phyloP scores from a whole-genome alignment of 345 rosid species.

The Murraya koenigii region DNA sequence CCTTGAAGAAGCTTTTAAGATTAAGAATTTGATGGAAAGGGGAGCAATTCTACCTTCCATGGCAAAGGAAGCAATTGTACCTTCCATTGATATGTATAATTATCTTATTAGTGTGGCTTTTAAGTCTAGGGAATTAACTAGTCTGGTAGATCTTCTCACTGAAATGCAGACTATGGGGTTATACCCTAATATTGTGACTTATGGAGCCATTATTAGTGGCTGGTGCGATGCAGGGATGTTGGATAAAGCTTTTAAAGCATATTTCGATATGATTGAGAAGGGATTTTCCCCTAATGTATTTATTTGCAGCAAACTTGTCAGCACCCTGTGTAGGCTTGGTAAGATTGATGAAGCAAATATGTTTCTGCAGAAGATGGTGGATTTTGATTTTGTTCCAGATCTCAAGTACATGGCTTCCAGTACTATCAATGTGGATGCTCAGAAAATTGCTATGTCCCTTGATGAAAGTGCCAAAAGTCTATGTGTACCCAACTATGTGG shows the following conservation, averaged over 20 bases:
- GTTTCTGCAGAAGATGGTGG: constrained; percentile 55
- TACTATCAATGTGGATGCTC: constrained; percentile 30
- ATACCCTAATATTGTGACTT: constrained; percentile 53
- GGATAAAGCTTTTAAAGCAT: constrained; percentile 56
- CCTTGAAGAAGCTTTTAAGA: constrained; percentile 54
- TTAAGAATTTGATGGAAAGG: constrained; percentile 49
- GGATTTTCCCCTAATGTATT: constrained; percentile 52
- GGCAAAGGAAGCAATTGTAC: constrained; percentile 45
- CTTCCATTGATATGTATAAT: constrained; percentile 61
- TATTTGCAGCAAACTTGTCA: constrained; percentile 65
- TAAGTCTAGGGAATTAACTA: constrained; percentile 38
- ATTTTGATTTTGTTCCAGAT: constrained; percentile 39
- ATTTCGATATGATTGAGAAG: constrained; percentile 59
- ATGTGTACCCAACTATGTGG: constrained; percentile 50
- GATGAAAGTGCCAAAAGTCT: constrained; percentile 36
- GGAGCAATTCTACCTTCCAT: constrained; percentile 46
- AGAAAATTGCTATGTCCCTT: constrained; percentile 43
- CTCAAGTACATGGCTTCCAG: constrained; percentile 23
- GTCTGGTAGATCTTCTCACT: constrained; percentile 40
- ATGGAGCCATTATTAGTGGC: constrained; percentile 57
- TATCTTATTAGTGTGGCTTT: constrained; percentile 57
- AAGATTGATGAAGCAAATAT: constrained; percentile 67
- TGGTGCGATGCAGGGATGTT: constrained; percentile 64
- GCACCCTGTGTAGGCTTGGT: constrained; percentile 52
- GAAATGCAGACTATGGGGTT: constrained; percentile 43